Conservation (phyloP, 2,329 filamentous ascomycete genomes). For the Colletotrichum acutatum region DNA sequence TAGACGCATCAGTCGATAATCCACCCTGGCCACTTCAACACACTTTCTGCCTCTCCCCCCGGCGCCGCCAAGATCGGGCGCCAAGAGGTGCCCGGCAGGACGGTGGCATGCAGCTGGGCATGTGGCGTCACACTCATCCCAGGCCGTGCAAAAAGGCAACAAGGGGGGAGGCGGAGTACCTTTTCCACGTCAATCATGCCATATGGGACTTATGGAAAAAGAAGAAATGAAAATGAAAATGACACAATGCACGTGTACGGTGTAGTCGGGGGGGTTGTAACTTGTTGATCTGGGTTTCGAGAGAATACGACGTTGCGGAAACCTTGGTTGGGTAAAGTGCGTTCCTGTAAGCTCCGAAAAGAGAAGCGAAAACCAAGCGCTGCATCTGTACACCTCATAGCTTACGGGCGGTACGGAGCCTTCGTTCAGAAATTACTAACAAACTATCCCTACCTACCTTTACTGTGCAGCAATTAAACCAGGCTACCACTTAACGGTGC, state of each 20-base stretch:
- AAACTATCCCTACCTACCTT: too few relatives aligned
- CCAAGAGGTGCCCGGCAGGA: conserved; percentile 1
- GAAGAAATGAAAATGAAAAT: not conserved
- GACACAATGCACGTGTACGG: not conserved
- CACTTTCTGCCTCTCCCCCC: too few relatives aligned
- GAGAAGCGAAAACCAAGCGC: not conserved
- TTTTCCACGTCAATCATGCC: not conserved
- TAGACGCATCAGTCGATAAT: not conserved
- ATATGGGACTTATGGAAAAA: not conserved
- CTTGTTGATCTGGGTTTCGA: not conserved
- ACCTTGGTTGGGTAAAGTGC: not conserved
- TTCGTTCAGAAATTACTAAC: too few relatives aligned
- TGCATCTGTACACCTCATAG: too few relatives aligned
- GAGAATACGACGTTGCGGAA: not conserved
- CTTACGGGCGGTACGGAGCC: too few relatives aligned
- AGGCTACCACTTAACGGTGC: too few relatives aligned
- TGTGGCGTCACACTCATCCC: conserved; percentile 9
- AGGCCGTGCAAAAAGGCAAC: not conserved
- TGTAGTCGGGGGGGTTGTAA: not conserved
- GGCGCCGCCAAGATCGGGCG: not conserved
- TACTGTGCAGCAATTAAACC: too few relatives aligned
- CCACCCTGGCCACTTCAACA: not conserved
- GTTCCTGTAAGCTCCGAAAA: not conserved
- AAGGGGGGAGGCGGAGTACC: not conserved
- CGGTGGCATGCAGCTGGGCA: conserved; percentile 5